Base-by-base conservation (phyloP, 192 early-diverging fungal genomes). In the Spinellus fusiger region DNA sequence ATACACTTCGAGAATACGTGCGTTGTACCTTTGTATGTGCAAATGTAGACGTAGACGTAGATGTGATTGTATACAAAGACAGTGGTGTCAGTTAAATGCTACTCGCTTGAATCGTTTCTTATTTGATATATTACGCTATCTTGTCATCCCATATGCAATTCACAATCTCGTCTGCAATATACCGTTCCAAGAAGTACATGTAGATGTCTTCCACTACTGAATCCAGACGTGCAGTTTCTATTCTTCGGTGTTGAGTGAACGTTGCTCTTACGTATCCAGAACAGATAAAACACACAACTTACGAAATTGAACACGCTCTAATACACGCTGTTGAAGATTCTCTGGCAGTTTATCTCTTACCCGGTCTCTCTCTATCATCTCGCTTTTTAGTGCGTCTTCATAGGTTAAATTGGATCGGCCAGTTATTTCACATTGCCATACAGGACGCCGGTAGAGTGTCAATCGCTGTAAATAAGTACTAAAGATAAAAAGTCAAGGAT, bases 391-490 rank as follows among this genome's bases (percentile, higher is more conserved):
- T 0, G 95, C 95, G 60, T 93, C 83, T 58, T 85, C 80, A 59
- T 87, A 97, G 0, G 89, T 93, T 50, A 97, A 70, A 38, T 82
- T 73, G 22, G 73, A 68, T 61, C 85, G 88, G 1, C 93, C 89
- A 1, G 90, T 89, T 5, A 76, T 74, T 46, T 81, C 78, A 73
- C 93, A 95, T 57, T 89, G 78, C 86, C 93, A 97, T 23, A 82
- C 68, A 35, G 77, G 79, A 54, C 85, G 83, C 23, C 80, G 77
- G 62, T 93, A 93, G 13, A 92, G 74, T 25, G 40, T 31, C 8
- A 55, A 7, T 49, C 69, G 48, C 20, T 65, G 49, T 44, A 71
- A 38, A 56, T 71, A 71, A 8, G 46, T 25, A 48, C 69, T 71
- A 61, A 50, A 52, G 26, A 56, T 47, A 44, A 23, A 37, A 47